These are phyloP conservation scores for Butyriboletus loyo DNA, from an alignment of 768 basidiomycete genomes.

Conservation along the genomic window DNA sequence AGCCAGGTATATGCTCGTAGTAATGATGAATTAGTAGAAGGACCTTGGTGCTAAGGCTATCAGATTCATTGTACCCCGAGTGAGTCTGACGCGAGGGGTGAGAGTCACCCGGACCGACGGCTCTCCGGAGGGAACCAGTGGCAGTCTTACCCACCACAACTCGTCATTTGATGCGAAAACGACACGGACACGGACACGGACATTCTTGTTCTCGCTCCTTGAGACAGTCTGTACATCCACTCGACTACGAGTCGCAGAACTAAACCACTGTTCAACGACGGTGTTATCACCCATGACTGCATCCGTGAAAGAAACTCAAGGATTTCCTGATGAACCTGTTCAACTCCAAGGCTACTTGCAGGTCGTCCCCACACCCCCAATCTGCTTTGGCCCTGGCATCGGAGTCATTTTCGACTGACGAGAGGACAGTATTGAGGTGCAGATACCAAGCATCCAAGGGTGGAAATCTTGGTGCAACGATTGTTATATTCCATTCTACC, in stretches of 20 bases:
- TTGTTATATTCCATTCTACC: constrained; percentile 92
- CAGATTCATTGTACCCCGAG: too few species aligned
- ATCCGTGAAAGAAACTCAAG: too few species aligned
- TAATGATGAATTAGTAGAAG: background rate
- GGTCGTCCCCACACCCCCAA: constrained; percentile 82
- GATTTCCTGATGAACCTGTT: constrained; percentile 55
- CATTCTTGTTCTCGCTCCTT: background rate
- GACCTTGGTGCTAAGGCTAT: background rate
- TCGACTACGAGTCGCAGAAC: background rate
- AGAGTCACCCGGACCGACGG: background rate
- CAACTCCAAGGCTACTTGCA: constrained; percentile 78
- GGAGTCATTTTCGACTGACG: constrained; percentile 81
- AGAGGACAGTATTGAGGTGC: constrained; percentile 66
- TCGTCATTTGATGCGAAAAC: background rate
- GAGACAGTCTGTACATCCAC: background rate
- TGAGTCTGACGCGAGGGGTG: too few species aligned
- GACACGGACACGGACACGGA: too few species aligned
- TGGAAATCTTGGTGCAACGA: background rate
- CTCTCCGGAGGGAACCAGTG: too few species aligned
- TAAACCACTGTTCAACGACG: constrained; percentile 29
- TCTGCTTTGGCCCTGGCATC: constrained; percentile 75
- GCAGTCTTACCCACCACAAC: too few species aligned
- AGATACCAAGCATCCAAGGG: constrained; percentile 1
- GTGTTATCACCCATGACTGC: constrained; percentile 43
- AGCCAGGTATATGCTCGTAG: background rate